A percentile compares a stretch with the other conserved stretches of the same genome.
phyloP scores from a whole-genome alignment of 2,329 filamentous ascomycete species.

The Keithomyces neogunnii region DNA sequence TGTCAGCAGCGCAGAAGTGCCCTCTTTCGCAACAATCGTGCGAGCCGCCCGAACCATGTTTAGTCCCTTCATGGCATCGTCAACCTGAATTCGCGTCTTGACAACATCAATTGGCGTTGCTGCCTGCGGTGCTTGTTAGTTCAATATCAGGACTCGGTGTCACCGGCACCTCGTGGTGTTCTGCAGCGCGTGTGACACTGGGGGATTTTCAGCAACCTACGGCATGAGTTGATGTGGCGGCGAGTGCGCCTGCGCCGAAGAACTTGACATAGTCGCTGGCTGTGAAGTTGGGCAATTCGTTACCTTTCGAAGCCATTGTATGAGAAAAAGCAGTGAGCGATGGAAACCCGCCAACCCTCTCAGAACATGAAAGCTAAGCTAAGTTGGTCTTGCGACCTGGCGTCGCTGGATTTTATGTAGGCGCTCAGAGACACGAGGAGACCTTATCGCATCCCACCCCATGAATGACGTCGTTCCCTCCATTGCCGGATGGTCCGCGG shows the following conservation, averaged over 20 bases:
- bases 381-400: no score
- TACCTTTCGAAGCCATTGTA: slow-evolving; percentile 16
- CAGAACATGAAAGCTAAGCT: no score
- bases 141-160: not conserved
- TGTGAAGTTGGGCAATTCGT: slow-evolving; percentile 31
- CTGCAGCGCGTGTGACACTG: not conserved
- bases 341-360: not conserved
- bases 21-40: slow-evolving; percentile 71
- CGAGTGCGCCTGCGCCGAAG: slow-evolving; percentile 43
- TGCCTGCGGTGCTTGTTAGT: slow-evolving; percentile 25
- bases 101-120: slow-evolving; percentile 58
- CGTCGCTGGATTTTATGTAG: not conserved
- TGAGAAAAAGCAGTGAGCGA: not conserved
- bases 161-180: not conserved
- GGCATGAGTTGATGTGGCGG: slow-evolving; percentile 42
- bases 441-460: not conserved
- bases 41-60: slow-evolving; percentile 74
- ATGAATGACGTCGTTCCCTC: slow-evolving; percentile 12
- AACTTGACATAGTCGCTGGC: slow-evolving; percentile 41
- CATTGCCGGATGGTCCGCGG: slow-evolving; percentile 1
- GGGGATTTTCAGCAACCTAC: slow-evolving; percentile 22
- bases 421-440: not conserved
- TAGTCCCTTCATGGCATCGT: slow-evolving; percentile 75
- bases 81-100: slow-evolving; percentile 87
- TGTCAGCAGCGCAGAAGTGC: slow-evolving; percentile 69